phyloP scores from a whole-genome alignment of 129 eudicot species.

The Glebionis coronaria region DNA sequence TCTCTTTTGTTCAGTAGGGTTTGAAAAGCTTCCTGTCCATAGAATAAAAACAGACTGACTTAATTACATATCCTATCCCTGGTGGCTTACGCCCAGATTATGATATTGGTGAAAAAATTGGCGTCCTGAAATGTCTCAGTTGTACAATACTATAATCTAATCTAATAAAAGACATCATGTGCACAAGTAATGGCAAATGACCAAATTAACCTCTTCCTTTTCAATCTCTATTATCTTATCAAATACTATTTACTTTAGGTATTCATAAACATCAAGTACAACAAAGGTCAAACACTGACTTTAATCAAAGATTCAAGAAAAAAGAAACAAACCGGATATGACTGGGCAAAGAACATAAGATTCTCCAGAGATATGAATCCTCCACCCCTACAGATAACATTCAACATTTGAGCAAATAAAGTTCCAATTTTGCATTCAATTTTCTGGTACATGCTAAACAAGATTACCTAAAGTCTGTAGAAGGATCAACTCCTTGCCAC shows the following conservation, averaged over 20 bases:
- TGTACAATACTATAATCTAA: background rate
- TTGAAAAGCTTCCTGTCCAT: conserved; percentile 71
- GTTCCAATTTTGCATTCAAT: conserved; percentile 3
- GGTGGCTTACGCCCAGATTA: background rate
- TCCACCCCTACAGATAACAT: conserved; percentile 74
- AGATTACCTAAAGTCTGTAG: conserved; percentile 88
- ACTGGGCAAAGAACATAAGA: conserved; percentile 82
- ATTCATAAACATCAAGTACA: background rate
- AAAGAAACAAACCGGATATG: conserved; percentile 65
- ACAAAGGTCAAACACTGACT: no score
- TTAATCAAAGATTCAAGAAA: background rate
- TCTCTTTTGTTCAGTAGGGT: conserved; percentile 73
- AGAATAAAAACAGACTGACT: background rate
- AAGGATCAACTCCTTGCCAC: conserved; percentile 98
- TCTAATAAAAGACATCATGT: background rate
- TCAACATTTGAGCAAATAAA: conserved; percentile 13
- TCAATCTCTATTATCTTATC: conserved; percentile 5
- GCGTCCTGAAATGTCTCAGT: background rate
- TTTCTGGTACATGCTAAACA: background rate
- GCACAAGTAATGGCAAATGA: background rate
- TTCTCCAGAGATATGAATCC: conserved; percentile 92
- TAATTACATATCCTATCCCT: background rate
- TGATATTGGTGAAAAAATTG: background rate
- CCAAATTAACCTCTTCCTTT: background rate
- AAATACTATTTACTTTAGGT: background rate